Evolutionary conservation across 371 early-diverging fungal genomes (phyloP).

Genomic region (Apophysomyces trapeziformis): DNA sequence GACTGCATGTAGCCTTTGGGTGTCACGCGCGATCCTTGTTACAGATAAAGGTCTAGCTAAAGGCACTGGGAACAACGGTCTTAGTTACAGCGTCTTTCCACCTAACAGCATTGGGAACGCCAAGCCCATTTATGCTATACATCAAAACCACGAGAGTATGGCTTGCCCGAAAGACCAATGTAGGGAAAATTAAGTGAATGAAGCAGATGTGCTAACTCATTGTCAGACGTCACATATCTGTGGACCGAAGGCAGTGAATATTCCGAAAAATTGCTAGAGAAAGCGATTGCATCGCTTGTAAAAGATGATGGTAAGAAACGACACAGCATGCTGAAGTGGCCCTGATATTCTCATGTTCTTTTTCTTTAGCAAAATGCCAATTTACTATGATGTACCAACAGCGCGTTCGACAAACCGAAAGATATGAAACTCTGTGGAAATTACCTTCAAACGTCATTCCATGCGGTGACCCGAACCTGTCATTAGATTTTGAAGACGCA

Average conservation of each 20-base stretch:
- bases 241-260: slow-evolving; percentile 31
- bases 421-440: slow-evolving; percentile 22
- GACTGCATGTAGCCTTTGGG: slow-evolving; percentile 43
- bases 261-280: slow-evolving; percentile 31
- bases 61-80: slow-evolving; percentile 30
- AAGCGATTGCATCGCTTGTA: slow-evolving; percentile 31
- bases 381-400: slow-evolving; percentile 56
- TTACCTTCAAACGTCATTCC: slow-evolving; percentile 52
- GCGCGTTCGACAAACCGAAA: slow-evolving; percentile 36
- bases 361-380: slow-evolving; percentile 25
- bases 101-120: slow-evolving; percentile 49
- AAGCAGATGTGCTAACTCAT: background rate
- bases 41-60: slow-evolving; percentile 44
- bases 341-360: slow-evolving; percentile 14
- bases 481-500: slow-evolving; percentile 56
- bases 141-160: slow-evolving; percentile 64
- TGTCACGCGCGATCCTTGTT: slow-evolving; percentile 57
- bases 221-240: slow-evolving; percentile 35
- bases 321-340: background rate
- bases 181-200: slow-evolving; percentile 31
- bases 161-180: slow-evolving; percentile 67
- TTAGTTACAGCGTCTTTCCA: slow-evolving; percentile 65
- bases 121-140: slow-evolving; percentile 55
- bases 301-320: slow-evolving; percentile 15
- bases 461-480: slow-evolving; percentile 46